phyloP scores from a whole-genome alignment of 352 stramenopile genomes.

The Halophytophthora batemanensis region DNA sequence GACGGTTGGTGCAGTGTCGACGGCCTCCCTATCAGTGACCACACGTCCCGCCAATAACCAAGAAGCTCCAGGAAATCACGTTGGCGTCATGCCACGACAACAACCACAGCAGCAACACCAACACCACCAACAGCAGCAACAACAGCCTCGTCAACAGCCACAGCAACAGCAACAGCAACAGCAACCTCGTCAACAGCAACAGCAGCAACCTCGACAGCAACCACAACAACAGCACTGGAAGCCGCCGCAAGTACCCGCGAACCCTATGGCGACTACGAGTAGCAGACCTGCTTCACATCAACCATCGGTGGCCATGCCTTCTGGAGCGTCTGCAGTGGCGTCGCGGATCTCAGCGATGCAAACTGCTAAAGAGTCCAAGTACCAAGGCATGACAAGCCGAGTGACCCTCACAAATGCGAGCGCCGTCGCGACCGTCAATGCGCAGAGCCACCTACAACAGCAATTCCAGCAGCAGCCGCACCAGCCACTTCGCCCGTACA shows the following conservation, averaged over 20 bases:
- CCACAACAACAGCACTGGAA: constrained; percentile 31
- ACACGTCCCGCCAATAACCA: not conserved
- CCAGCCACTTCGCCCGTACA: constrained; percentile 15
- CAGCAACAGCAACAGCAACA: constrained; percentile 1
- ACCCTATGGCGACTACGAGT: constrained; percentile 10
- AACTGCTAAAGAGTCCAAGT: constrained; percentile 20
- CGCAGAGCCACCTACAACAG: constrained; percentile 8
- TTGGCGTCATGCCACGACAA: not conserved
- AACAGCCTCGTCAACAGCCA: constrained; percentile 10
- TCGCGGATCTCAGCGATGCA: constrained; percentile 36
- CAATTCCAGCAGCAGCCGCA: constrained; percentile 12
- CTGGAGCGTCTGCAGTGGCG: constrained; percentile 7
- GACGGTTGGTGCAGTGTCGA: constrained; percentile 4
- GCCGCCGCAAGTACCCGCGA: constrained; percentile 21
- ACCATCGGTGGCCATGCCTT: constrained; percentile 6
- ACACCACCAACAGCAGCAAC: constrained; percentile 6
- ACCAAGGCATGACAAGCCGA: constrained; percentile 12
- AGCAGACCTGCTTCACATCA: constrained; percentile 15
- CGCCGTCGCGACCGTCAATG: constrained; percentile 14
- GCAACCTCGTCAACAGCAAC: not conserved
- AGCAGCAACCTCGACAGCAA: constrained; percentile 5
- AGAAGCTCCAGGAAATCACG: constrained; percentile 7
- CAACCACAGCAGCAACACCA: constrained; percentile 5
- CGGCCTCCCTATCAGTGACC: constrained; percentile 5
- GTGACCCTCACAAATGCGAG: constrained; percentile 5